Evolutionary conservation across 805 yeast genomes (phyloP), one percentile per base, ranked within the genome.

Genomic region (Ogataea henricii): DNA sequence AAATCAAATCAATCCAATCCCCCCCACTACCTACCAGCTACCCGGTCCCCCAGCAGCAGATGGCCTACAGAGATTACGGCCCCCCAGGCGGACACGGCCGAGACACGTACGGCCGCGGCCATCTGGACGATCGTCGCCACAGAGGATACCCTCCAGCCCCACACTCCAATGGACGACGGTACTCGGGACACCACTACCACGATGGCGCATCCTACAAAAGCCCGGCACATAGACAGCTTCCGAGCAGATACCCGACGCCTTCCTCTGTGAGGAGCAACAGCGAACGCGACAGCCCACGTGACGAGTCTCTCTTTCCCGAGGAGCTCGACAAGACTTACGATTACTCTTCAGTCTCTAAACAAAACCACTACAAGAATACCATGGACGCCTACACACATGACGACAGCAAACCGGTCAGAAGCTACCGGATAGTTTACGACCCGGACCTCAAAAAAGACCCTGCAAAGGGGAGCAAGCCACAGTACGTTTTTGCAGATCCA

Each of bases 381-480:
- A 33, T 48, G 26, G 25, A 17, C 27, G 22, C 37, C 6, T 8
- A 17, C 20, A 25, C 8, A 6, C 9, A 7, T 14, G 22, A 18
- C 30, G 26, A 33, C 8, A 4, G 36, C 29, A 45, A 37, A 16
- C 26, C 16, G 32, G 23, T 18, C 33, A 52, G 52, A 35, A 48
- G 50, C 26, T 52, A 43, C 56, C 73, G 67, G 50, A 78, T 81
- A 0, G 52, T 69, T 2, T 80, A 78, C 55, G 88, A 83, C 55
- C 80, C 81, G 2, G 78, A 73, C 20, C 49, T 73, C 4, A 70
- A 71, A 47, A 79, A 77, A 53, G 71, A 56, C 20, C 41, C 56
- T 9, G 3, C 49, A 3, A 56, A 55, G 41, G 62, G 60, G 3
- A 45, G 74, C 27, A 67, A 68, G 35, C 56, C 69, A 2, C 64